Evolutionary conservation across 257 asterid species (phyloP).

Genomic region (Striga asiatica): DNA sequence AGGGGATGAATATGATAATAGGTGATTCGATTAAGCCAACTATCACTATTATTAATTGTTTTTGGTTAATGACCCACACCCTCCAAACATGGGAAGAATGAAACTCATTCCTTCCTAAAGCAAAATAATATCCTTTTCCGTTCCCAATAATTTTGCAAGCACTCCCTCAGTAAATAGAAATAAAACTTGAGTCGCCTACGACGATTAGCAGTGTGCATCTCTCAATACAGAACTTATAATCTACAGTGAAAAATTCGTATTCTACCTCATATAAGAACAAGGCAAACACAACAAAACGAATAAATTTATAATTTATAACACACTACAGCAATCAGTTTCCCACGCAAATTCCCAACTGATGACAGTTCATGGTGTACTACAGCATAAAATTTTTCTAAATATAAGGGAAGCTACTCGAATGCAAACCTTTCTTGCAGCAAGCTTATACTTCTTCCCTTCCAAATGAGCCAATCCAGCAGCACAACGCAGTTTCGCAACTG

Average conservation of each 20-base stretch:
- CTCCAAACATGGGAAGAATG: too few species aligned
- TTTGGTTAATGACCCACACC: too few species aligned
- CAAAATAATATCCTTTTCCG: too few species aligned
- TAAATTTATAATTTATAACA: neutral
- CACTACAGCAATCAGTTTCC: neutral
- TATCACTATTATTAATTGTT: too few species aligned
- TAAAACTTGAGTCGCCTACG: neutral
- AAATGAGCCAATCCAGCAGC: slow-evolving; percentile 90
- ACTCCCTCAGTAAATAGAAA: too few species aligned
- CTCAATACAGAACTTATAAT: neutral
- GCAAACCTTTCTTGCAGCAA: slow-evolving; percentile 94
- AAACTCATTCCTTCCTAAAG: too few species aligned
- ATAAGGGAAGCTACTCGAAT: slow-evolving; percentile 1
- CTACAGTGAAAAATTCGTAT: neutral
- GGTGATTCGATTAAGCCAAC: too few species aligned
- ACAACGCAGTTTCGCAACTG: slow-evolving; percentile 62
- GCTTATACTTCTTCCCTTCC: slow-evolving; percentile 76
- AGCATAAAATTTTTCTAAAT: neutral
- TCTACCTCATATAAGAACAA: neutral
- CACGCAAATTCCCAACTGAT: neutral
- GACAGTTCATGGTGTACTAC: neutral
- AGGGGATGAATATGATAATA: too few species aligned
- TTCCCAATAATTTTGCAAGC: too few species aligned
- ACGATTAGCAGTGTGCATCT: neutral
- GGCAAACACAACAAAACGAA: neutral